Conservation (phyloP, 192 early-diverging fungal genomes). For the Dispira simplex region DNA sequence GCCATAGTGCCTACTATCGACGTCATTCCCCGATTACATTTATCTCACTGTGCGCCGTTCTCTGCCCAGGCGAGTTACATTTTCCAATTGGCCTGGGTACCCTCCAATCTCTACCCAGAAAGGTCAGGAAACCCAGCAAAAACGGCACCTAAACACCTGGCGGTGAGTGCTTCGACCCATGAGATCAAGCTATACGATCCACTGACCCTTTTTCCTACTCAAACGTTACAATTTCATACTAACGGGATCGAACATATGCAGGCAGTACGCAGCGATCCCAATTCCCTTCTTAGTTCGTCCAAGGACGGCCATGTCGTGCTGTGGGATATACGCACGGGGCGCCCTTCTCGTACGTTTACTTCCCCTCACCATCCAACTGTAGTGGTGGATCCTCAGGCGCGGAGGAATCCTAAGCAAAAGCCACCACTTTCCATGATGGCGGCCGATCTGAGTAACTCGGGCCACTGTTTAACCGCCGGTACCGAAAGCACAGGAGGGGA, state of each 20-base stretch:
- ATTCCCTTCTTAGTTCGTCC: constrained; percentile 40
- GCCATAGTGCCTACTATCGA: too few species aligned
- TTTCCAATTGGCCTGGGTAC: background rate
- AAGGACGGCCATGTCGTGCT: constrained; percentile 40
- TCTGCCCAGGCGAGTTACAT: background rate
- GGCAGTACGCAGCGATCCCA: constrained; percentile 22
- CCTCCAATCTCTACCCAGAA: background rate
- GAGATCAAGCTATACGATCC: constrained; percentile 50
- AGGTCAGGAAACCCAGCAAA: background rate
- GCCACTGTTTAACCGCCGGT: constrained; percentile 34
- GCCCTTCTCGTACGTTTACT: constrained; percentile 7
- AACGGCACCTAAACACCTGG: constrained; percentile 2
- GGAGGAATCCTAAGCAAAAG: background rate
- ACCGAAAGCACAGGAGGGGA: constrained; percentile 23
- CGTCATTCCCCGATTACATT: too few species aligned
- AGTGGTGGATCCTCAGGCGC: constrained; percentile 10
- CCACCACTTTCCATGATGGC: background rate
- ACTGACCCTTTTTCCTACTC: constrained; percentile 24
- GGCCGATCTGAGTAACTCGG: constrained; percentile 30
- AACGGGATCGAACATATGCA: constrained; percentile 47
- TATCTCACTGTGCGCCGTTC: too few species aligned
- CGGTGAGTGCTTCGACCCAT: constrained; percentile 37
- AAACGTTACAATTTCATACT: constrained; percentile 34
- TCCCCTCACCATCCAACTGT: constrained; percentile 29
- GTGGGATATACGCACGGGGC: constrained; percentile 47